Base-by-base conservation (phyloP, 768 basidiomycete genomes). In the Postia placenta region DNA sequence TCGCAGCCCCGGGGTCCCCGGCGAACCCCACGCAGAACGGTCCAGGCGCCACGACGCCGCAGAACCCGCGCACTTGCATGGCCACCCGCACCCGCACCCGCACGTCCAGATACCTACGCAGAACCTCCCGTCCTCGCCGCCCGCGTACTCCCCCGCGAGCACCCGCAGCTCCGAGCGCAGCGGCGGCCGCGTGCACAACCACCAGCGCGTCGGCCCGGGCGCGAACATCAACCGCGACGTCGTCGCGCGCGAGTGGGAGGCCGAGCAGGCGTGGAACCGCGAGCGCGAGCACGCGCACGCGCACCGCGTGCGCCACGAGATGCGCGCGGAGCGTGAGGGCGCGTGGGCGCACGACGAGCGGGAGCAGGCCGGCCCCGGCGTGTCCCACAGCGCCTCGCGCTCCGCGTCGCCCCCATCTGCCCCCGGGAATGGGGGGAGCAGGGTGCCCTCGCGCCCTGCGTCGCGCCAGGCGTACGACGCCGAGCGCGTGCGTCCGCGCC, bases 181-280 rank as follows among this genome's bases (percentile, higher is more conserved):
- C 52, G 61, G 69, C 47, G 53, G 66, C 52, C 74, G 75, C 57
- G 63, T 74, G 41, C 86, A 86, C 62, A 72, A 72, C 51, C 84
- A 86, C 64, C 84, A 85, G 63, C 80, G 82, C 47, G 60, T 82
- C 57, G 83, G 82, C 5, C 81, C 83, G 35, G 81, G 73, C 2
- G 71, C 79, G 22, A 79, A 74, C 56, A 70, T 83, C 41, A 69
- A 68, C 60, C 67, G 63, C 43, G 76, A 76, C 20, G 76, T 80
- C 25, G 69, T 76, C 59, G 77, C 76, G 49, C 69, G 51, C 22
- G 45, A 56, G 11, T 55, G 54, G 33, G 57, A 58, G 51, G 44
- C 56, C 43, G 59, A 63, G 41, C 54, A 57, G 41, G 59, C 50
- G 42, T 45, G 45, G n/a, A 37, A 51, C 51, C 56, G 61, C 44